Evolutionary conservation across 345 rosid genomes (phyloP).

Genomic region (Syzygium oleosum): DNA sequence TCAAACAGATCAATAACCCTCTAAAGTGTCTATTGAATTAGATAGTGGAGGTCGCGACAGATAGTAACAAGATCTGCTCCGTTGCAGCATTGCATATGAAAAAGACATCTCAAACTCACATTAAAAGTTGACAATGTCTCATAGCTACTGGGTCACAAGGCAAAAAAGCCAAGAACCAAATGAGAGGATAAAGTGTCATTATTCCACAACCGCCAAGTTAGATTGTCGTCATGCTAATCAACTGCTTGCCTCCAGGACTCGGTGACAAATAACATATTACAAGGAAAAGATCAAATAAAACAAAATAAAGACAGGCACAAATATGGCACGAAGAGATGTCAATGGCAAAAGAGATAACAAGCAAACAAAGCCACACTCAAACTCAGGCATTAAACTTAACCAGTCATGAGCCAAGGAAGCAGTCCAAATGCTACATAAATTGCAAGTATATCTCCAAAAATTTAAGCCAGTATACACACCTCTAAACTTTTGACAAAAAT

Average conservation of each 20-base stretch:
- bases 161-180: not conserved
- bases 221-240: not conserved
- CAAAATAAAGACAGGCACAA: not conserved
- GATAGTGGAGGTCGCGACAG: not conserved
- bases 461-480: slow-evolving; percentile 28
- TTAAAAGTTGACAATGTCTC: not conserved
- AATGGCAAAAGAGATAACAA: not conserved
- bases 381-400: not conserved
- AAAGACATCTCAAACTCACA: not conserved
- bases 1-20: not conserved
- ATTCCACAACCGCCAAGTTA: not conserved
- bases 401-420: not conserved
- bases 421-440: not conserved
- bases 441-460: not conserved
- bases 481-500: slow-evolving; percentile 87
- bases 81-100: not conserved
- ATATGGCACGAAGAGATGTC: not conserved
- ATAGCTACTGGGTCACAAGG: not conserved
- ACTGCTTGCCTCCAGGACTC: not conserved
- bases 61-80: not conserved
- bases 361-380: not conserved
- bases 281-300: not conserved
- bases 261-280: not conserved
- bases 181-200: not conserved
- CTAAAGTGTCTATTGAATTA: not conserved